Base-by-base conservation (phyloP, 208 protist genomes). In the Leishmania major region DNA sequence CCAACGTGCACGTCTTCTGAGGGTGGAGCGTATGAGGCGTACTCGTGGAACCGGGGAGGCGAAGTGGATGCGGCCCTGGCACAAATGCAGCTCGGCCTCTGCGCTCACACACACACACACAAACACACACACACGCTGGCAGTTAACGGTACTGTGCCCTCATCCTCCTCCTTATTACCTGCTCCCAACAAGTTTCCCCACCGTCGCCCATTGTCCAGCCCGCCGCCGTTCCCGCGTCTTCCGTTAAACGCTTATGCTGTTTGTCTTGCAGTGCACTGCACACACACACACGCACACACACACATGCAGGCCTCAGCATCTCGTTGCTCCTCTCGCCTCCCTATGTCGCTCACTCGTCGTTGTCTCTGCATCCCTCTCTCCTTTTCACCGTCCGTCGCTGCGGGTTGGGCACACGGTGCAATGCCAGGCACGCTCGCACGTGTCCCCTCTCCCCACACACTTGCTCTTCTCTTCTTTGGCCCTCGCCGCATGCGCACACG, bases 1-100 rank as follows among this genome's bases (percentile, higher is more conserved):
- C 64, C 15, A 77, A 75, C 25, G 40, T 71, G 10, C 75, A 83
- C 49, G 74, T 91, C 3, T 78, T 88, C 22, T 91, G 37, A 67
- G 5, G 15, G 1, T 13, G 13, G 5, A 3, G 45, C 6, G 70
- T 19, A 51, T 17, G 37, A 31, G n/a, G 64, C 25, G 28, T 49
- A 31, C 43, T 73, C 40, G 43, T 4, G 19, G 15, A 49, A 37
- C 25, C 4, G 10, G 8, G 67, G 25, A 51, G n/a, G 25, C 6
- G 70, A 51, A 53, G 45, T 7, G 28, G 37, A 19, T 45, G 8
- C 45, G 25, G 25, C 31, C 43, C 40, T 25, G 25, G 47, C 15
- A 15, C 11, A 2, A 74, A 5, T 31, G 11, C 69, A n/a, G 28
- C 40, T 19, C 35, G 35, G 13, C 45, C 37, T 19, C 64, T 28